Percentiles rank a stretch among this genome's conserved stretches.
These are phyloP conservation scores for Microcyclosporella mali DNA, from an alignment of 2,329 filamentous ascomycete species.

Conservation along the genomic window DNA sequence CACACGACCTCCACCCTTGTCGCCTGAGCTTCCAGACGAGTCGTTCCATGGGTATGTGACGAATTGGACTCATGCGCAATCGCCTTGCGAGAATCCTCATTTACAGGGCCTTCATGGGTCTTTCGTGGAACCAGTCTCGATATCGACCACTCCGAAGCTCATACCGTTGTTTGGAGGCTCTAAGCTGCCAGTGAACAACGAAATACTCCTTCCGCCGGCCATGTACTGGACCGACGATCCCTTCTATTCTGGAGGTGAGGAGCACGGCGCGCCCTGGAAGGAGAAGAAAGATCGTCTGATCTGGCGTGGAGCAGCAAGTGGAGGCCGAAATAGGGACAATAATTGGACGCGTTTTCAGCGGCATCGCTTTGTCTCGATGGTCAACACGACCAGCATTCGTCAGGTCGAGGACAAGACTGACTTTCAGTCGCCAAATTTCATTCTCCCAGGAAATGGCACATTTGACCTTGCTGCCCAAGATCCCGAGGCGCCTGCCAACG, in stretches of 20 bases:
- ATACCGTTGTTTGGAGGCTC: conserved; percentile 47
- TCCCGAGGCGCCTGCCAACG: conserved; percentile 8
- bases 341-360: conserved; percentile 71
- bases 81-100: conserved; percentile 41
- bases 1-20: conserved; percentile 32
- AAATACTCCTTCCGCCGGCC: conserved; percentile 46
- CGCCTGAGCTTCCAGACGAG: conserved; percentile 24
- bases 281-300: conserved; percentile 38
- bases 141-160: conserved; percentile 39
- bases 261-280: conserved; percentile 37
- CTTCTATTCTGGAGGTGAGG: conserved; percentile 38
- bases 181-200: conserved; percentile 47
- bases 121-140: conserved; percentile 45
- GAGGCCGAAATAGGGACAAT: conserved; percentile 41
- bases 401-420: conserved; percentile 41
- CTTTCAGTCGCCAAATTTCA: conserved; percentile 34
- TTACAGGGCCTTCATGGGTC: conserved; percentile 43
- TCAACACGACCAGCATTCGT: conserved; percentile 57
- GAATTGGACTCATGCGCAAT: conserved; percentile 43
- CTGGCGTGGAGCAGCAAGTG: conserved; percentile 46
- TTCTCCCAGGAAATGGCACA: conserved; percentile 33
- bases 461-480: conserved; percentile 33
- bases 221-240: conserved; percentile 45
- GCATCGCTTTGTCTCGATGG: conserved; percentile 68
- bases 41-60: conserved; percentile 42